phyloP scores from a whole-genome alignment of 495 filamentous ascomycete species.

The Astrothelium macrocarpum region DNA sequence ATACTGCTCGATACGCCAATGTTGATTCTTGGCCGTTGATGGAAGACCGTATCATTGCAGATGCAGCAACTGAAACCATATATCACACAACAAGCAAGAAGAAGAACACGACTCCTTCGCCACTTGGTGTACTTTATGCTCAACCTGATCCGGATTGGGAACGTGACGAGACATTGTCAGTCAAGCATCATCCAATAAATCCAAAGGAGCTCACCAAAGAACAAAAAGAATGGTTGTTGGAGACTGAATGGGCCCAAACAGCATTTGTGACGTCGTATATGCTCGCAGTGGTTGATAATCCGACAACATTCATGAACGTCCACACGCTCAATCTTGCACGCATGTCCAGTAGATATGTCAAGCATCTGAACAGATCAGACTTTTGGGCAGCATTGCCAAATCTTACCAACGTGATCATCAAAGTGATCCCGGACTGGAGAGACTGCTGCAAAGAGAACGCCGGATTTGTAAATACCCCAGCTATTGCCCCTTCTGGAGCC shows the following conservation, averaged over 20 bases:
- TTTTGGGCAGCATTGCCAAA: constrained; percentile 44
- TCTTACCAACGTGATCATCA: constrained; percentile 37
- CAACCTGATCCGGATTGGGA: background rate
- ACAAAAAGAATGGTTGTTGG: constrained; percentile 48
- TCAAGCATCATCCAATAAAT: background rate
- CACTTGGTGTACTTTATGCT: background rate
- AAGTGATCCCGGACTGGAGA: constrained; percentile 47
- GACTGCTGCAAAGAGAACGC: constrained; percentile 32
- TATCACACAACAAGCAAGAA: background rate
- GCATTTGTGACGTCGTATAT: constrained; percentile 49
- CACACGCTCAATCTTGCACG: constrained; percentile 42
- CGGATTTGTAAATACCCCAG: constrained; percentile 30
- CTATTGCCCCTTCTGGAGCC: constrained; percentile 37
- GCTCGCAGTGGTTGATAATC: constrained; percentile 43
- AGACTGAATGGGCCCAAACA: constrained; percentile 48
- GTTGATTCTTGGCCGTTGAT: constrained; percentile 10
- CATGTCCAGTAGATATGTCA: constrained; percentile 41
- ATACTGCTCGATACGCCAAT: constrained; percentile 1
- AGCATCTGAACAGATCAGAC: constrained; percentile 34
- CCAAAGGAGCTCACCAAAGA: constrained; percentile 39
- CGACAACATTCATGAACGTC: constrained; percentile 33
- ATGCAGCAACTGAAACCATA: background rate
- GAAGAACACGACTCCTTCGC: background rate
- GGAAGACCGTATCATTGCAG: background rate
- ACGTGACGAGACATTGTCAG: background rate